A percentile compares a stretch with the other conserved stretches of the same genome.
Conservation (phyloP, 2,329 filamentous ascomycete species). For the Trichoderma gracile region DNA sequence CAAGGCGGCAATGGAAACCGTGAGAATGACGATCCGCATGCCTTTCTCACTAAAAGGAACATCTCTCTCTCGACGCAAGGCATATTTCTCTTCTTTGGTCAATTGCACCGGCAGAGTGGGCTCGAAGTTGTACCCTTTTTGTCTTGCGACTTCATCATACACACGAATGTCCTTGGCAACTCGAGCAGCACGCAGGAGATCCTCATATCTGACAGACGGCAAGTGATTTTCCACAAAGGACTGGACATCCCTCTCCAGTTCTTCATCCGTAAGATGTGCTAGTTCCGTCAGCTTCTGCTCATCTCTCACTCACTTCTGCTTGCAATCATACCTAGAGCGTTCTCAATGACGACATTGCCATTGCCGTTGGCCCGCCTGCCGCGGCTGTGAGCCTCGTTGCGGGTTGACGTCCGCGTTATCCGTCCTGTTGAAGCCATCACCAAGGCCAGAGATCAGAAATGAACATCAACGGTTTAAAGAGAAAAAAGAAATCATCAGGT, state of each 20-base stretch:
- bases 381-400: conserved; percentile 31
- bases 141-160: conserved; percentile 42
- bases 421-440: conserved; percentile 24
- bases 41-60: conserved; percentile 42
- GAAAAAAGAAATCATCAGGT: not conserved
- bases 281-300: not conserved
- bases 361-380: conserved; percentile 38
- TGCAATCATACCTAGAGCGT: conserved; percentile 36
- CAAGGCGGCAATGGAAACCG: conserved; percentile 47
- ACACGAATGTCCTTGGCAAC: conserved; percentile 44
- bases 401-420: not conserved
- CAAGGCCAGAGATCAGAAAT: not conserved
- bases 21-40: conserved; percentile 45
- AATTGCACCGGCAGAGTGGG: conserved; percentile 38
- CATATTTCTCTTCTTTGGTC: conserved; percentile 40
- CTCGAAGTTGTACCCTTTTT: conserved; percentile 28
- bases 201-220: conserved; percentile 34
- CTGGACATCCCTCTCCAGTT: conserved; percentile 41
- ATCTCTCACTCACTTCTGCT: too few species aligned
- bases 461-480: not conserved
- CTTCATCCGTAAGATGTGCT: conserved; percentile 43
- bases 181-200: conserved; percentile 42
- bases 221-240: conserved; percentile 37
- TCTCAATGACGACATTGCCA: conserved; percentile 39
- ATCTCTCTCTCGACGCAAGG: conserved; percentile 43